These are phyloP conservation scores for Debaryomycetaceae sp. DNA, from an alignment of 1,139 yeast genomes.

Conservation along the genomic window DNA sequence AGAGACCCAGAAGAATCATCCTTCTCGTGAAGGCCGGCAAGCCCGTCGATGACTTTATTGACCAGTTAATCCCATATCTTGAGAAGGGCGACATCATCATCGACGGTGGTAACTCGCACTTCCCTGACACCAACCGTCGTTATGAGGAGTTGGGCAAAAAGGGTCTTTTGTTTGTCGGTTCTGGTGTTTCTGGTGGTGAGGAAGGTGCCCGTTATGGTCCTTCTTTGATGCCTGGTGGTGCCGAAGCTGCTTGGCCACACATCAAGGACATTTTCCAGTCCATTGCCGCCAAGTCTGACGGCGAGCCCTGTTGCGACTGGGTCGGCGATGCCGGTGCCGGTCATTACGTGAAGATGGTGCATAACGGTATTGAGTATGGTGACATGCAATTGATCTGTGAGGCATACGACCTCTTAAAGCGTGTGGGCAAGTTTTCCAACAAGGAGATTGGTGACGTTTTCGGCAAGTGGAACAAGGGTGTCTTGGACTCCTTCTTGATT, in stretches of 20 bases:
- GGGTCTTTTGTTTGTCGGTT: conserved; percentile 93
- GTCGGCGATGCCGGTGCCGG: conserved; percentile 99
- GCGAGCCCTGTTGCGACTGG: conserved; percentile 99
- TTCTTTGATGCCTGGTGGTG: conserved; percentile 99
- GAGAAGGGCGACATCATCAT: conserved; percentile 98
- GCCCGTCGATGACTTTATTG: conserved; percentile 90
- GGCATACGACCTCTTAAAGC: conserved; percentile 94
- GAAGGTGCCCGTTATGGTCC: conserved; percentile 99
- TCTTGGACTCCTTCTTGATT: conserved; percentile 91
- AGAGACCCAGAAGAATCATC: conserved; percentile 95
- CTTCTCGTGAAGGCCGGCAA: conserved; percentile 94
- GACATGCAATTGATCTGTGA: conserved; percentile 99
- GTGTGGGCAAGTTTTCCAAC: conserved; percentile 86
- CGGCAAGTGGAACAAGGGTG: conserved; percentile 94
- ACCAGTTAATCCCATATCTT: conserved; percentile 81
- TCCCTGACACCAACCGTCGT: conserved; percentile 98
- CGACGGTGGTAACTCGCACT: conserved; percentile 99
- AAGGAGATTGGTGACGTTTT: conserved; percentile 94
- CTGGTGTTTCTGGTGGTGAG: conserved; percentile 99
- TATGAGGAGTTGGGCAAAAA: conserved; percentile 80
- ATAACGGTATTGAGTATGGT: conserved; percentile 99
- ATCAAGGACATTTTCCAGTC: conserved; percentile 95
- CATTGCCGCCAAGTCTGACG: conserved; percentile 92
- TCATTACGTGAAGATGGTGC: conserved; percentile 99
- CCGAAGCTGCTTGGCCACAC: conserved; percentile 97